Evolutionary conservation across 2,329 filamentous ascomycete species (phyloP).

Genomic region (Xylariomycetidae sp.): DNA sequence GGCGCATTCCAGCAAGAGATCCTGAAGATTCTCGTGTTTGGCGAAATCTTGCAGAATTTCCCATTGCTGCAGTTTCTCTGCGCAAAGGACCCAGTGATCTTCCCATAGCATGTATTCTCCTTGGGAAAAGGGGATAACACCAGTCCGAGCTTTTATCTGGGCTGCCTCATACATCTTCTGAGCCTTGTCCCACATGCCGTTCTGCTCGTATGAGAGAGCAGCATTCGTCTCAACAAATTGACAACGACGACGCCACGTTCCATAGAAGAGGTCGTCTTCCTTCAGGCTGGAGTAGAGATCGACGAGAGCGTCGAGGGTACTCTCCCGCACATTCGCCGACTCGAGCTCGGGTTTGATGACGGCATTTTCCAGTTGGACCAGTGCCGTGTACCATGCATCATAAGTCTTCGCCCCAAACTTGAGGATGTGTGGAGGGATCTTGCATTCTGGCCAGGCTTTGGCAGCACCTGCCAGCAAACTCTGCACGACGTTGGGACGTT

Average conservation of each 20-base stretch:
- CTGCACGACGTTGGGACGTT: conserved; percentile 90
- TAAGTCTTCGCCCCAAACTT: conserved; percentile 94
- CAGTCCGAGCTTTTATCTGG: conserved; percentile 93
- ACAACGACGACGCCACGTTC: conserved; percentile 89
- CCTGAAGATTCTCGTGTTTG: conserved; percentile 98
- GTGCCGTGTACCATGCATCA: conserved; percentile 94
- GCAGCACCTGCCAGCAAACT: conserved; percentile 85
- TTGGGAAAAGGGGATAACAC: conserved; percentile 91
- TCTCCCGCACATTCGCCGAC: conserved; percentile 78
- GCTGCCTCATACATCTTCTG: conserved; percentile 95
- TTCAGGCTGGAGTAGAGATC: conserved; percentile 86
- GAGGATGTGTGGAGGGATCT: conserved; percentile 90
- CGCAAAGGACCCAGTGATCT: conserved; percentile 97
- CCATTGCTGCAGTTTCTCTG: conserved; percentile 98
- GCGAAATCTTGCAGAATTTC: conserved; percentile 96
- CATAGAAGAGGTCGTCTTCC: conserved; percentile 96
- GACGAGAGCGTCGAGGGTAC: conserved; percentile 91
- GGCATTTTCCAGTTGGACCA: conserved; percentile 83
- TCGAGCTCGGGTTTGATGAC: conserved; percentile 81
- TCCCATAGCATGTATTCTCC: conserved; percentile 99
- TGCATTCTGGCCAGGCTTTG: conserved; percentile 78
- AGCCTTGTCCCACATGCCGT: conserved; percentile 98
- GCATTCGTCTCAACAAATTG: conserved; percentile 98
- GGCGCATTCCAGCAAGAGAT: conserved; percentile 87
- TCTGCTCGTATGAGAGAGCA: conserved; percentile 94